phyloP scores from a whole-genome alignment of 345 rosid genomes.

The Linum usitatissimum region DNA sequence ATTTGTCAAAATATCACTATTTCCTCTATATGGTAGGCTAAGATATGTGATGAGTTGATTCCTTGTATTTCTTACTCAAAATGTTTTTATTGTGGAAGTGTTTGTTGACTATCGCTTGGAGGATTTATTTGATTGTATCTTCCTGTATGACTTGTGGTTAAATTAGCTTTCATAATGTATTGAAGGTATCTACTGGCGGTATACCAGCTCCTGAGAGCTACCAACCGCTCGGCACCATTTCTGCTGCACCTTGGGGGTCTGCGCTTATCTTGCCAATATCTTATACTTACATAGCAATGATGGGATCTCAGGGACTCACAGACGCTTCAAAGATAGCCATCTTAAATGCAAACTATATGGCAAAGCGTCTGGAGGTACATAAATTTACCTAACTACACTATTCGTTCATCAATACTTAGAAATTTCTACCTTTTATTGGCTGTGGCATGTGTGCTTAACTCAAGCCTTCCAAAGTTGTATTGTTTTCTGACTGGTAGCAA shows the following conservation, averaged over 20 bases:
- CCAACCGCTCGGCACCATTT: conserved; percentile 69
- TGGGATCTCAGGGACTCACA: conserved; percentile 94
- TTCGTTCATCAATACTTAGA: not conserved
- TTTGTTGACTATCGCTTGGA: not conserved
- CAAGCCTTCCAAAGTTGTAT: not conserved
- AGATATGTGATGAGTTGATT: not conserved
- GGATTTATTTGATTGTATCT: not conserved
- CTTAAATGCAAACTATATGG: conserved; percentile 98
- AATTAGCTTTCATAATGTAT: conserved; percentile 9
- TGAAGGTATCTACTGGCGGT: conserved; percentile 70
- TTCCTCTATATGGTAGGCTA: not conserved
- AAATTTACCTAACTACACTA: conserved; percentile 12
- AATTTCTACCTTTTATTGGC: not conserved
- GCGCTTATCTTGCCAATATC: conserved; percentile 96
- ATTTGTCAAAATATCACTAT: not conserved
- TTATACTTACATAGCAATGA: conserved; percentile 89
- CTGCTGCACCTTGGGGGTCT: conserved; percentile 99
- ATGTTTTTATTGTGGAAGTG: not conserved
- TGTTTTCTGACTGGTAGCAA: not conserved
- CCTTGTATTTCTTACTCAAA: not conserved
- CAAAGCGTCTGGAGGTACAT: conserved; percentile 85
- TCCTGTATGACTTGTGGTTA: conserved; percentile 8
- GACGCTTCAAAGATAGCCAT: conserved; percentile 95
- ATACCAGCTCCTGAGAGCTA: conserved; percentile 67
- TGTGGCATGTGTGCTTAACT: conserved; percentile 1